Base-by-base conservation (phyloP, 495 filamentous ascomycete species). In the Tuber calosporum region DNA sequence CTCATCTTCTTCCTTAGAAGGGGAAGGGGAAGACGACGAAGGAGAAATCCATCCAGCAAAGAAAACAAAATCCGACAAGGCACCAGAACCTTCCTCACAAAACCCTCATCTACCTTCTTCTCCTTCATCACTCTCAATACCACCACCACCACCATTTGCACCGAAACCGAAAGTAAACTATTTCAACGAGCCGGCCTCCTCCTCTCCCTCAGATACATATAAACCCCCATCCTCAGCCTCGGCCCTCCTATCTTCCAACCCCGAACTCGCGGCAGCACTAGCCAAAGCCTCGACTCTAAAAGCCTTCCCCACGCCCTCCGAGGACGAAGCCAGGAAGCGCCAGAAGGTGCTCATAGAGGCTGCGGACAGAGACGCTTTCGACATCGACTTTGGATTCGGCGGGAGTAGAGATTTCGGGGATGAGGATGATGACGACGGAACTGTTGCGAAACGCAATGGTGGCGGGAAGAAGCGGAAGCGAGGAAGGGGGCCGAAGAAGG, bases 321-420 rank as follows among this genome's bases (percentile, higher is more conserved):
- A 87, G 40, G 81, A 81, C 66, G 83, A 42, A 81, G 87, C 87
- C 58, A 86, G 88, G 53, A 88, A 88, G 71, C 90, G 90, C 37
- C 88, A 90, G 30, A 89, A 88, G 80, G 89, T 88, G 73, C 90
- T 97, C 84, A 83, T 97, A 15, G 87, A 92, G 76, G 87, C 89
- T 66, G 87, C 89, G 66, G 91, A 91, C 75, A 87, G 94, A 66
- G 95, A 99, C 83, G 89, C 92, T 17, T 92, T 93, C 66, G 95
- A 99, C 83, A 87, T 99, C 84, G 95, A 99, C 78, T 85, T 97
- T 82, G 95, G 93, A 42, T 98, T 99, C 81, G 95, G 96, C 9
- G 90, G 90, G 22, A 93, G 90, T 76, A 87, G 93, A 36, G 80
- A 82, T 69, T 82, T 79, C 69, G 80, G 75, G 1, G 80, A 82